Conservation (phyloP, 1,284 basidiomycete genomes). For the Puccinia horiana region DNA sequence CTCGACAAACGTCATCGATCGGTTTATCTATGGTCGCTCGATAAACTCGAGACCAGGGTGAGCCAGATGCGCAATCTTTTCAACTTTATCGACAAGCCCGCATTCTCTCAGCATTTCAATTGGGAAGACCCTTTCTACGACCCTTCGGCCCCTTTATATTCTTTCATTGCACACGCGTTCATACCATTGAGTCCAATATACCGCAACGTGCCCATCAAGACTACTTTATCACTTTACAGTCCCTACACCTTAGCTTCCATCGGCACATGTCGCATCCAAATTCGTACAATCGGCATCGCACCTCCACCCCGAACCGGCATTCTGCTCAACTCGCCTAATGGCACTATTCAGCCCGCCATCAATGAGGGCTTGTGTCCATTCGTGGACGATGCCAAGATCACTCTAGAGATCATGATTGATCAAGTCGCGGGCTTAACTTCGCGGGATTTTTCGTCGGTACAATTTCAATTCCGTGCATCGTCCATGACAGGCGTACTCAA, state of each 20-base stretch:
- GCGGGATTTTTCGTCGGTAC: conserved; percentile 78
- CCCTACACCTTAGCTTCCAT: conserved; percentile 89
- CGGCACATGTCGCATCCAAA: conserved; percentile 80
- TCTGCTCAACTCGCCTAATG: conserved; percentile 64
- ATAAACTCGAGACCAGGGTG: conserved; percentile 81
- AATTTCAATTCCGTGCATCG: conserved; percentile 78
- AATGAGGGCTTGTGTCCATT: conserved; percentile 55
- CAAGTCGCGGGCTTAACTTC: conserved; percentile 72
- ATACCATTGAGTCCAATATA: conserved; percentile 80
- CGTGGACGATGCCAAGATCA: conserved; percentile 45
- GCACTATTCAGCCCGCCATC: conserved; percentile 74
- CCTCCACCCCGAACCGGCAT: conserved; percentile 55
- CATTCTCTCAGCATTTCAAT: conserved; percentile 85
- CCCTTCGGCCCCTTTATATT: conserved; percentile 77
- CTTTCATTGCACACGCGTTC: conserved; percentile 83
- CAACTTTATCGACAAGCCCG: conserved; percentile 86
- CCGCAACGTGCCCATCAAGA: conserved; percentile 73
- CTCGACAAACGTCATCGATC: conserved; percentile 81
- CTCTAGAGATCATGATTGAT: conserved; percentile 68
- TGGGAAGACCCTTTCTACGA: conserved; percentile 91
- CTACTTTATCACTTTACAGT: conserved; percentile 80
- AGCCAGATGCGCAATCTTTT: conserved; percentile 91
- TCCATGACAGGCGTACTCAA: conserved; percentile 71
- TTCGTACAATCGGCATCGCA: conserved; percentile 63
- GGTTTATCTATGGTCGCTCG: conserved; percentile 86